A percentile compares a stretch with the other conserved stretches of the same genome.
These are phyloP conservation scores for Cladosporium sp. DNA, from an alignment of 2,329 filamentous ascomycete genomes.

Conservation along the genomic window DNA sequence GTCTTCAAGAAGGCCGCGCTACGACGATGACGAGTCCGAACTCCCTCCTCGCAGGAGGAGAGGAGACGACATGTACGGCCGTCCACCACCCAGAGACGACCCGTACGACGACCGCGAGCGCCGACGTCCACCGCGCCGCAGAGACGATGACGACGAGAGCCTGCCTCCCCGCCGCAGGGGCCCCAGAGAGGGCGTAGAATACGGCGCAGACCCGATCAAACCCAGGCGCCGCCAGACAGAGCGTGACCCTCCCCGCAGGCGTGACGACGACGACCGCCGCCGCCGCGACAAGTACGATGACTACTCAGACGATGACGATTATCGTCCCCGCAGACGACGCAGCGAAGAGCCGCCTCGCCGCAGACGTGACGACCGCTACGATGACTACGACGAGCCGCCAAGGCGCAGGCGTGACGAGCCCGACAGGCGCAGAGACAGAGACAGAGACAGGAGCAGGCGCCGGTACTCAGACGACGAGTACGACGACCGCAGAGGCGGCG, in stretches of 20 bases:
- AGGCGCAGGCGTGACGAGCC: conserved; percentile 23
- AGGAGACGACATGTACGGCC: conserved; percentile 16
- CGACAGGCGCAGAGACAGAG: conserved; percentile 17
- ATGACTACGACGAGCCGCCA: conserved; percentile 21
- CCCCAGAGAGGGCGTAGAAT: conserved; percentile 25
- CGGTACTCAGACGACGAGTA: conserved; percentile 20
- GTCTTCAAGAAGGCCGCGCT: conserved; percentile 15
- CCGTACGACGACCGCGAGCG: conserved; percentile 20
- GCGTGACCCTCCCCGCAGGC: conserved; percentile 14
- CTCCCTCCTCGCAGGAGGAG: conserved; percentile 12
- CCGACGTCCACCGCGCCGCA: conserved; percentile 19
- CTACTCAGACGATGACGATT: conserved; percentile 26
- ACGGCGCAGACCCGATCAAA: conserved; percentile 21
- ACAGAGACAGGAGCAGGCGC: conserved; percentile 17
- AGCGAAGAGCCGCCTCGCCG: conserved; percentile 22
- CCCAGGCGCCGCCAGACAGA: conserved; percentile 19
- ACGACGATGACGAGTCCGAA: conserved; percentile 23
- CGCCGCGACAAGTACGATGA: conserved; percentile 25
- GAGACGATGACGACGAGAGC: conserved; percentile 26
- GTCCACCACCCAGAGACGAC: conserved; percentile 19
- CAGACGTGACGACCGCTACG: conserved; percentile 21
- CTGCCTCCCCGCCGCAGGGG: conserved; percentile 27
- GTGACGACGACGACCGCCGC: conserved; percentile 24
- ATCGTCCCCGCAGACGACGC: conserved; percentile 25
- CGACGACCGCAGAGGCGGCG: conserved; percentile 24